Conservation (phyloP, 306 rosid genomes). For the Casuarina equisetifolia region DNA sequence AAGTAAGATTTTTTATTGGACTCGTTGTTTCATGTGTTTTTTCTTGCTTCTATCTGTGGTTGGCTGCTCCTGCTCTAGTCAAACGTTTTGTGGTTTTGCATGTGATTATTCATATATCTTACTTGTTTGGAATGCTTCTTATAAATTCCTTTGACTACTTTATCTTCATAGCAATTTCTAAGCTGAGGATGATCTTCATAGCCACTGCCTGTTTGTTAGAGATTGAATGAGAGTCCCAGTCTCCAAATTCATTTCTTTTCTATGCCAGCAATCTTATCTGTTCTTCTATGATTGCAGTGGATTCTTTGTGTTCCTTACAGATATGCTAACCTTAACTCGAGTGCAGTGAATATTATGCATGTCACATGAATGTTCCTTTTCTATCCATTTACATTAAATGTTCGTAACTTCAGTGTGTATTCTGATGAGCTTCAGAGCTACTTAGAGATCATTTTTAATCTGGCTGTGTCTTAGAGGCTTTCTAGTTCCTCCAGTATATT, state of each 20-base stretch:
- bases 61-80: background rate
- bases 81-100: background rate
- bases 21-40: background rate
- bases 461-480: constrained; percentile 8
- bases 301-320: background rate
- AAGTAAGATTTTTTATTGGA: constrained; percentile 45
- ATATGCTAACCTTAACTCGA: background rate
- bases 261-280: background rate
- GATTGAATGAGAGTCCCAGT: background rate
- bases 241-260: background rate
- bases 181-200: background rate
- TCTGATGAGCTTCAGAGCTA: background rate
- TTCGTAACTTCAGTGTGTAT: background rate
- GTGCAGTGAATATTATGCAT: background rate
- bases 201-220: background rate
- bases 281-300: background rate
- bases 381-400: background rate
- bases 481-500: constrained; percentile 10
- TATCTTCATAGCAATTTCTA: constrained; percentile 5
- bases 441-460: constrained; percentile 1
- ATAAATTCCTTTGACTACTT: constrained; percentile 3
- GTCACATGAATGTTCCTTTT: background rate
- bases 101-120: constrained; percentile 1
- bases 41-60: background rate
- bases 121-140: background rate